Conservation (phyloP, 352 stramenopile genomes). For the Globisporangium paroecandrum region DNA sequence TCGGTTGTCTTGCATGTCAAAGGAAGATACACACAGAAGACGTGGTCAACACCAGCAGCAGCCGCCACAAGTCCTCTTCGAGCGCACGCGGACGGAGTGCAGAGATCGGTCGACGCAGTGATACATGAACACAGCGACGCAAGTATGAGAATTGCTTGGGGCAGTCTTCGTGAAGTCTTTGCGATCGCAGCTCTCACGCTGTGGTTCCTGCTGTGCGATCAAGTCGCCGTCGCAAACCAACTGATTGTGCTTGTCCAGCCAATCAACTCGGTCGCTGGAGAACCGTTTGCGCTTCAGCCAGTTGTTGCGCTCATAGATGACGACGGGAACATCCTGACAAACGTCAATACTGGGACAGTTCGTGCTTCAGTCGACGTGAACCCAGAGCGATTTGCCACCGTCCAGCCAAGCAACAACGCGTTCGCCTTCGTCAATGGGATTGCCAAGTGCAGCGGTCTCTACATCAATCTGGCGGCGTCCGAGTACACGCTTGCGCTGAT, state of each 20-base stretch:
- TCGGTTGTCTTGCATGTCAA: background rate
- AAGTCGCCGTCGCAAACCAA: conserved; percentile 27
- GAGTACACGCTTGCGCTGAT: conserved; percentile 72
- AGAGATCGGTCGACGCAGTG: background rate
- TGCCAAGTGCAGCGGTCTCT: conserved; percentile 64
- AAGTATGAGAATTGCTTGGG: background rate
- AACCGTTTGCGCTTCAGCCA: conserved; percentile 54
- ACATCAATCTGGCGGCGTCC: conserved; percentile 55
- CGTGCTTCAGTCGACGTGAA: conserved; percentile 50
- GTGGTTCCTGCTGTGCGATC: conserved; percentile 1
- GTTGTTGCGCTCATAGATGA: conserved; percentile 75
- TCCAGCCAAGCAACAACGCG: conserved; percentile 38
- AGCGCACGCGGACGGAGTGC: background rate
- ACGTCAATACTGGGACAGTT: conserved; percentile 50
- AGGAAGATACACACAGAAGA: background rate
- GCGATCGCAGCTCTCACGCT: background rate
- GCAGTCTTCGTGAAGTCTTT: background rate
- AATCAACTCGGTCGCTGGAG: conserved; percentile 53
- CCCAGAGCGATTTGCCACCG: conserved; percentile 43
- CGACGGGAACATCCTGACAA: conserved; percentile 69
- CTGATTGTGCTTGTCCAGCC: conserved; percentile 70
- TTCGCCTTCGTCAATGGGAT: conserved; percentile 80
- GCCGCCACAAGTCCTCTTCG: background rate
- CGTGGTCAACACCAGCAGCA: background rate
- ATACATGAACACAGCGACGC: background rate